Evolutionary conservation across 768 basidiomycete genomes (phyloP).

Genomic region (Agaricus sinodeliciosus): DNA sequence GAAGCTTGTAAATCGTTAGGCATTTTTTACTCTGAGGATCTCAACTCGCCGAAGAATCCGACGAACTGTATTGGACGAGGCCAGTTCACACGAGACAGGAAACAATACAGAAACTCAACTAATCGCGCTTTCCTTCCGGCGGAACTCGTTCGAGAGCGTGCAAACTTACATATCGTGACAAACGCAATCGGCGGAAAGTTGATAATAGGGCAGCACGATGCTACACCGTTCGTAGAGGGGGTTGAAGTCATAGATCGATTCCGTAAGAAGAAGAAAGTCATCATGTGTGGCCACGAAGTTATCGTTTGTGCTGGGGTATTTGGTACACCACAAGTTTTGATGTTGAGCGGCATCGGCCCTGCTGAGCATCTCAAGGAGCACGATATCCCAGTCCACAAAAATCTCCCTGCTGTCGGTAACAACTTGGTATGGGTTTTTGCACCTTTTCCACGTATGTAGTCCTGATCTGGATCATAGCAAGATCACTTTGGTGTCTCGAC

Average conservation of each 20-base stretch:
- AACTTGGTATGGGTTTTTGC: conserved; percentile 37
- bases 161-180: conserved; percentile 57
- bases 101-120: conserved; percentile 49
- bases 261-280: conserved; percentile 33
- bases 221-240: conserved; percentile 38
- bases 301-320: conserved; percentile 38
- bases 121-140: conserved; percentile 64
- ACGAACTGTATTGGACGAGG: conserved; percentile 1
- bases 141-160: conserved; percentile 47
- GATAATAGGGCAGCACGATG: conserved; percentile 35
- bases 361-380: conserved; percentile 45
- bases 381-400: conserved; percentile 48
- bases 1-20: conserved; percentile 46
- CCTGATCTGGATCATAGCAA: conserved; percentile 19
- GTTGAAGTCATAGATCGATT: conserved; percentile 47
- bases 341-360: conserved; percentile 78
- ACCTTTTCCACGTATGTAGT: neutral
- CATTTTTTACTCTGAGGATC: conserved; percentile 53
- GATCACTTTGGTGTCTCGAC: conserved; percentile 31
- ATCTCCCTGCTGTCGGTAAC: conserved; percentile 70
- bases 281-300: conserved; percentile 49
- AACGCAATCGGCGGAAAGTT: conserved; percentile 51
- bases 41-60: conserved; percentile 51
- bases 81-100: conserved; percentile 23
- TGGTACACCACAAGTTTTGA: conserved; percentile 61